A percentile compares a stretch with the other conserved stretches of the same genome.
These are phyloP conservation scores for Eucalyptus paniculata DNA, from an alignment of 345 rosid genomes.

Conservation along the genomic window DNA sequence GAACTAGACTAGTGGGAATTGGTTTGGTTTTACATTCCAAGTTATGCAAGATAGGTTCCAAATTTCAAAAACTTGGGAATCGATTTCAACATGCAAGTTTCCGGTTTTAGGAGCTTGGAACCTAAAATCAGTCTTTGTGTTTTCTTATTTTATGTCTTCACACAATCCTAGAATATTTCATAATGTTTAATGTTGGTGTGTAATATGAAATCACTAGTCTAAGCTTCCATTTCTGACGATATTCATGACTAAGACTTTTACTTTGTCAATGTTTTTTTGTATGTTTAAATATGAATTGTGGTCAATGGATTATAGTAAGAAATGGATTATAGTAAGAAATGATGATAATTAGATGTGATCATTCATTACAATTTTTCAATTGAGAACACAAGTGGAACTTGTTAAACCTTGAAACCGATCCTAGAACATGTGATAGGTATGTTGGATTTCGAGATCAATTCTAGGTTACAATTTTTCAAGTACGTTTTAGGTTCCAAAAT, in stretches of 20 bases:
- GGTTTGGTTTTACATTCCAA: rapidly evolving
- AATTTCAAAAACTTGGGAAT: rapidly evolving
- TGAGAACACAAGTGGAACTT: not conserved
- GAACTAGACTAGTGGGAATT: rapidly evolving
- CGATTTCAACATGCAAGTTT: rapidly evolving
- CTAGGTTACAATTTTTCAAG: no score
- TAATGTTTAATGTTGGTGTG: rapidly evolving
- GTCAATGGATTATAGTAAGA: rapidly evolving
- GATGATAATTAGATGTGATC: rapidly evolving
- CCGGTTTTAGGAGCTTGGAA: rapidly evolving
- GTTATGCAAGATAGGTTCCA: rapidly evolving
- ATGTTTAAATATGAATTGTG: not conserved
- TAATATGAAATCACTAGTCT: not conserved
- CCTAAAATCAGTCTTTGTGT: rapidly evolving
- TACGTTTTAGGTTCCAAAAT: rapidly evolving
- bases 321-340: rapidly evolving
- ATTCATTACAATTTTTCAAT: no score
- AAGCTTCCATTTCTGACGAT: rapidly evolving
- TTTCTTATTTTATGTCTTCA: rapidly evolving
- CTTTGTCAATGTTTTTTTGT: rapidly evolving
- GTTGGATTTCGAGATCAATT: rapidly evolving
- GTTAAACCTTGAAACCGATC: no score
- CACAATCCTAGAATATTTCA: rapidly evolving
- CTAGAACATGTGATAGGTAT: rapidly evolving
- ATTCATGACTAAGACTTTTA: rapidly evolving